Conservation (phyloP, 345 rosid genomes). For the Salix viminalis region DNA sequence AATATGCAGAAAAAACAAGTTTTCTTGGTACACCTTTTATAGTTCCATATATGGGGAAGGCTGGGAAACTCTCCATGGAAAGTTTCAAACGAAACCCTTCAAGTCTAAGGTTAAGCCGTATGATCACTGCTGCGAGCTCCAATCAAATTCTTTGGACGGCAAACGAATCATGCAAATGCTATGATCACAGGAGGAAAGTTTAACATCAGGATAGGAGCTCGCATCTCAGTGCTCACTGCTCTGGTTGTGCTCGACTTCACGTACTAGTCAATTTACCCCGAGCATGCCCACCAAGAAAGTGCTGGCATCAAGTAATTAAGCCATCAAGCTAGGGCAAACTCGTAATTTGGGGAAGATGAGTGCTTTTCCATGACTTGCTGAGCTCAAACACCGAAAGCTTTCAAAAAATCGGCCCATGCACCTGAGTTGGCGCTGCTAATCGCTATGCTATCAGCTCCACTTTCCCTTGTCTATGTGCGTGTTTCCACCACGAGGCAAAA, state of each 20-base stretch:
- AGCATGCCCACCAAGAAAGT: not conserved
- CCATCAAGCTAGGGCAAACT: not conserved
- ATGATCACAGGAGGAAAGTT: not conserved
- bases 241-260: not conserved
- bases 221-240: not conserved
- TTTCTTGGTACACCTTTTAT: not conserved
- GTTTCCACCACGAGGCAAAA: not conserved
- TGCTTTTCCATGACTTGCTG: not conserved
- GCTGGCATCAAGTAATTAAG: not conserved
- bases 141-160: not conserved
- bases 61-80: not conserved
- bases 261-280: not conserved
- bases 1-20: not conserved
- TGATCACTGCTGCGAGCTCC: not conserved
- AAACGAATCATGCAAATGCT: not conserved
- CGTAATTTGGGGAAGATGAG: not conserved
- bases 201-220: not conserved
- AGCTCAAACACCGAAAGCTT: not conserved
- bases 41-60: not conserved
- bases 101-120: not conserved
- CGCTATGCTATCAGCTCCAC: not conserved
- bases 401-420: slow-evolving; percentile 1
- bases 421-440: not conserved
- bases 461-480: not conserved
- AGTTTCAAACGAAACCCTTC: not conserved